Conservation (phyloP, 768 basidiomycete genomes). For the Pseudohyphozyma bogoriensis region DNA sequence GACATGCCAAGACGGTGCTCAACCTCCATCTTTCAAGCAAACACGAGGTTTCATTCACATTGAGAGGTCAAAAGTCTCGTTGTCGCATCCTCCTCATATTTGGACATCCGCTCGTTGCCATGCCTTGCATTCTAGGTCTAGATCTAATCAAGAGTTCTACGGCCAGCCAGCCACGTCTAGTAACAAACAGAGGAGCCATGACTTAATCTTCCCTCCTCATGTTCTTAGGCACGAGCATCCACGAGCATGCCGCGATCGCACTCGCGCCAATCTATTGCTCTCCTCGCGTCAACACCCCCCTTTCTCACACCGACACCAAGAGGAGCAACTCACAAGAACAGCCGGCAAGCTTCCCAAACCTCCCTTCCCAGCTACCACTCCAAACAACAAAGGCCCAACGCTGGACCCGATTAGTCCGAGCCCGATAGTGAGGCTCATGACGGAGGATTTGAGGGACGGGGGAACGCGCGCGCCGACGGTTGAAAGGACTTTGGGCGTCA, state of each 20-base stretch:
- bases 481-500: conserved; percentile 16
- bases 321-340: background rate
- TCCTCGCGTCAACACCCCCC: background rate
- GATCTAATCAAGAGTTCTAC: no score
- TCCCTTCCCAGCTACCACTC: background rate
- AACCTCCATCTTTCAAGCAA: no score
- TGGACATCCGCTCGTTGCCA: no score
- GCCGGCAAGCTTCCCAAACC: background rate
- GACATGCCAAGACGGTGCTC: no score
- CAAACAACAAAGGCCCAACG: conserved; percentile 17
- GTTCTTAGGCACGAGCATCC: conserved; percentile 17
- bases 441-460: conserved; percentile 14
- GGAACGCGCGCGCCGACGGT: conserved; percentile 17
- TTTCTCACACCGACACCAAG: background rate
- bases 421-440: conserved; percentile 17
- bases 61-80: no score
- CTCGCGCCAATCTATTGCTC: conserved; percentile 9
- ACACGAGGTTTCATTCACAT: no score
- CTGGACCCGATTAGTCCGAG: conserved; percentile 18
- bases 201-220: conserved; percentile 27
- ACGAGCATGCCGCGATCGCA: background rate
- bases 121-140: no score
- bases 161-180: no score
- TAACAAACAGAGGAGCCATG: no score
- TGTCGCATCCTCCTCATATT: no score